These are phyloP conservation scores for Phyllachora maydis DNA, from an alignment of 2,329 filamentous ascomycete species.

Conservation along the genomic window DNA sequence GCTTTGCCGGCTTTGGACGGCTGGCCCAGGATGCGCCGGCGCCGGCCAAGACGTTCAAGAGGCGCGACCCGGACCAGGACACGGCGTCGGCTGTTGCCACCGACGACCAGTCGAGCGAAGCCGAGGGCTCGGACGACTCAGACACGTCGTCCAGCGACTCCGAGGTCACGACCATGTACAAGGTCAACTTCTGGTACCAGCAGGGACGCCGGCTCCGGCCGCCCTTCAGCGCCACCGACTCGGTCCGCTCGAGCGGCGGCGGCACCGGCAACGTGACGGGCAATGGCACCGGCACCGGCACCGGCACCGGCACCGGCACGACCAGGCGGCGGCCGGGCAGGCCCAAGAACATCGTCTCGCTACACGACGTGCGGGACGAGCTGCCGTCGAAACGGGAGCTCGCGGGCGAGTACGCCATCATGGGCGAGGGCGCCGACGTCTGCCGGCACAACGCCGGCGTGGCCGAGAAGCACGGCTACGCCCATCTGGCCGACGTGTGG, in stretches of 20 bases:
- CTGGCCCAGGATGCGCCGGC: conserved; percentile 26
- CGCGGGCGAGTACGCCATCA: conserved; percentile 63
- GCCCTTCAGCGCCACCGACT: conserved; percentile 34
- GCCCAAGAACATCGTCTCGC: conserved; percentile 49
- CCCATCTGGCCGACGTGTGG: conserved; percentile 69
- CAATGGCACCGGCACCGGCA: conserved; percentile 33
- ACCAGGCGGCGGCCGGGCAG: conserved; percentile 24
- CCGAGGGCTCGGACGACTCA: conserved; percentile 23
- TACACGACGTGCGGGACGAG: conserved; percentile 48
- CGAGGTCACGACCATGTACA: conserved; percentile 40
- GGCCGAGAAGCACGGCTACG: conserved; percentile 47
- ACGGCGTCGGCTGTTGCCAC: conserved; percentile 24
- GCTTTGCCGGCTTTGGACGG: conserved; percentile 35
- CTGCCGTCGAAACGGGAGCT: conserved; percentile 64
- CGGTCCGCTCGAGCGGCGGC: conserved; percentile 35
- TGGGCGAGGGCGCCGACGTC: conserved; percentile 61
- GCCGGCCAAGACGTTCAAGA: too few relatives aligned
- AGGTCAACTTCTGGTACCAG: conserved; percentile 34
- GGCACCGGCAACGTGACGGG: conserved; percentile 37
- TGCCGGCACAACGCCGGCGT: conserved; percentile 70
- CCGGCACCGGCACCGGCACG: conserved; percentile 31
- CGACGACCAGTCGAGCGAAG: conserved; percentile 27
- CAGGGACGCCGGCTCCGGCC: conserved; percentile 29
- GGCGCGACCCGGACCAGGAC: conserved; percentile 24
- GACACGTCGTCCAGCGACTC: conserved; percentile 36